Conservation (phyloP, 768 basidiomycete genomes). For the Chlorophyllum brunneum region DNA sequence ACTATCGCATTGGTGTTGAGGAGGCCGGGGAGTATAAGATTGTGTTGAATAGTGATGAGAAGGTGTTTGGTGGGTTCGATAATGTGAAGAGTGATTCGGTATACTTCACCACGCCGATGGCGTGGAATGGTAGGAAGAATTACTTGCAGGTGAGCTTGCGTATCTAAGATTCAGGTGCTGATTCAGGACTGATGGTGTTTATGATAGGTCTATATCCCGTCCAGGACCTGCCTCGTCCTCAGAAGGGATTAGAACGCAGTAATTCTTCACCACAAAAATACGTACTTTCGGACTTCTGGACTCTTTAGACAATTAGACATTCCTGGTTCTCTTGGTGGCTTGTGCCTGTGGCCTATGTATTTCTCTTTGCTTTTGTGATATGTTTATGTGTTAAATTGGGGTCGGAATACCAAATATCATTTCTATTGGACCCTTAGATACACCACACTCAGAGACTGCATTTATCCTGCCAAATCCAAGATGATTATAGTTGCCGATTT, state of each 20-base stretch:
- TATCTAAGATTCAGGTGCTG: neutral
- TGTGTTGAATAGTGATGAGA: constrained; percentile 82
- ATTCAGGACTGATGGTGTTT: neutral
- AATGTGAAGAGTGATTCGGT: constrained; percentile 61
- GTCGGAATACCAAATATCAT: no score
- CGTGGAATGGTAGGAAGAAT: constrained; percentile 93
- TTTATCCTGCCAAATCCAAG: no score
- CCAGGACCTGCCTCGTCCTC: constrained; percentile 64
- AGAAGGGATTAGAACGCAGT: constrained; percentile 38
- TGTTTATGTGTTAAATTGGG: no score
- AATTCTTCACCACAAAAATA: no score
- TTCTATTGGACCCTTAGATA: no score
- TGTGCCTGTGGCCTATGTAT: no score
- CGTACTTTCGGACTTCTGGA: no score
- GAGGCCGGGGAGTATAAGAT: constrained; percentile 80
- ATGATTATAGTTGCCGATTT: no score
- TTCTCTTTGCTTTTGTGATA: no score
- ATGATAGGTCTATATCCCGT: constrained; percentile 64
- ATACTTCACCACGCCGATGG: constrained; percentile 79
- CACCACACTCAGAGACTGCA: no score
- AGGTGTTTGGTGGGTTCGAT: constrained; percentile 85
- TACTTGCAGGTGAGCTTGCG: constrained; percentile 66
- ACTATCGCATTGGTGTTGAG: constrained; percentile 92
- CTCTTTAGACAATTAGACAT: no score
- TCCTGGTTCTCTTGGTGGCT: no score